Conservation (phyloP, 2,329 filamentous ascomycete genomes). For the Whalleya microplaca region DNA sequence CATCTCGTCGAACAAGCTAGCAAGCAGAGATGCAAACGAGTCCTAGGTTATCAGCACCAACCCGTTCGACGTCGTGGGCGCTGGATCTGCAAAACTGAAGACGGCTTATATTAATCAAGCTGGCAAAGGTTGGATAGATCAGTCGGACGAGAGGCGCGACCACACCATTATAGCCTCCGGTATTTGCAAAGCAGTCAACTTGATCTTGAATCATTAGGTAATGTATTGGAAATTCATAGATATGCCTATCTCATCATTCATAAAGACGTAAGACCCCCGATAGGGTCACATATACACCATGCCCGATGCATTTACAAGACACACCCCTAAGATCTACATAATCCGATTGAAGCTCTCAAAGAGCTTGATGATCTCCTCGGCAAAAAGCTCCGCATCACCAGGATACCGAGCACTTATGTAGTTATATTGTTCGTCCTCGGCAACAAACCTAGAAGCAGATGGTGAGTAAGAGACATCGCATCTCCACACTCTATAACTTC, state of each 20-base stretch:
- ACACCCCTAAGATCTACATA: conserved; percentile 11
- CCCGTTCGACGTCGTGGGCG: conserved; percentile 73
- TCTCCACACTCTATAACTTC: conserved; percentile 1
- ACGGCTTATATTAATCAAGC: conserved; percentile 69
- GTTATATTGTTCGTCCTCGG: conserved; percentile 53
- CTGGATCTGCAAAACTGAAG: conserved; percentile 62
- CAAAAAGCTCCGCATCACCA: conserved; percentile 46
- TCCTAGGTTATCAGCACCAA: conserved; percentile 75
- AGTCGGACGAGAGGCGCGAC: conserved; percentile 50
- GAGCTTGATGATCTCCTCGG: conserved; percentile 46
- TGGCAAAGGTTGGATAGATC: conserved; percentile 68
- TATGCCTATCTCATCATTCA: conserved; percentile 13
- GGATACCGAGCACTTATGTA: conserved; percentile 54
- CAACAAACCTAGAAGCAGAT: conserved; percentile 45
- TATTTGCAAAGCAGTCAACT: conserved; percentile 59
- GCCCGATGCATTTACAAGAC: not conserved
- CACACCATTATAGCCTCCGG: conserved; percentile 60
- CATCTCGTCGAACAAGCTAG: conserved; percentile 58
- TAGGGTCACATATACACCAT: not conserved
- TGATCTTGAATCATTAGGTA: conserved; percentile 31
- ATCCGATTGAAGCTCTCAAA: conserved; percentile 40
- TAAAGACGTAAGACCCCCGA: conserved; percentile 3
- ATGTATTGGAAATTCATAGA: conserved; percentile 10
- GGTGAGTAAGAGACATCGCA: conserved; percentile 7
- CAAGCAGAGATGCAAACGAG: conserved; percentile 48